Base-by-base conservation (phyloP, 208 protist genomes). In the Trichomonas gallinae region DNA sequence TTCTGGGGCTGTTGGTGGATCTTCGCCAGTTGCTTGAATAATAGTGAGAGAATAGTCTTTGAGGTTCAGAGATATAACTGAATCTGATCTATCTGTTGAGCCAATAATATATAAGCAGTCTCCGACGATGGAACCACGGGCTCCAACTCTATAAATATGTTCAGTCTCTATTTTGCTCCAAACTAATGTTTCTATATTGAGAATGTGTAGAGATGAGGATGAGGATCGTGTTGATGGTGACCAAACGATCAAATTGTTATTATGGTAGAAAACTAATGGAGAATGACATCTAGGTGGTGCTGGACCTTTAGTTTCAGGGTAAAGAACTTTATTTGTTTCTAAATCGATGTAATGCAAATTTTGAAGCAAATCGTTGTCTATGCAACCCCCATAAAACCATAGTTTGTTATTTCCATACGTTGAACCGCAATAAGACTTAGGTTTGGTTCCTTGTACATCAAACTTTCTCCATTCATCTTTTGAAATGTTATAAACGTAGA, bases 361-460 rank as follows among this genome's bases (percentile, higher is more conserved):
- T 17, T 51, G 44, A 15, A 93, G 4, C 13, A 44, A 17, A 34
- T 38, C 26, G n/a, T 93, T 93, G 15, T 23, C 23, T 34, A 17
- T 51, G n/a, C 44, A 93, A 10, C 87, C 87, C 17, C 87, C 87
- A 51, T 38, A 93, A 93, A 93, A 93, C 87, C 87, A 93, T 10
- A 93, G n/a, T 93, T 93, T 93, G 46, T 48, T 93, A 51, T 93
- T 42, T 13, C 6, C 17, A 38, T 34, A 93, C 34, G 44, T 51
- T 93, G 87, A 93, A 31, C 87, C 87, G 45, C 87, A 93, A 38
- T 26, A 9, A 38, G 87, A 38, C 4, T 44, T 42, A 38, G 40
- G 11, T 4, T 42, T 93, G 46, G 36, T 44, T 40, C 87, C 87
- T 58, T 48, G 36, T 3, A 93, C 44, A 26, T 2, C 40, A 38